phyloP scores from a whole-genome alignment of 2,329 filamentous ascomycete genomes.

The Dothideomycetes sp. region DNA sequence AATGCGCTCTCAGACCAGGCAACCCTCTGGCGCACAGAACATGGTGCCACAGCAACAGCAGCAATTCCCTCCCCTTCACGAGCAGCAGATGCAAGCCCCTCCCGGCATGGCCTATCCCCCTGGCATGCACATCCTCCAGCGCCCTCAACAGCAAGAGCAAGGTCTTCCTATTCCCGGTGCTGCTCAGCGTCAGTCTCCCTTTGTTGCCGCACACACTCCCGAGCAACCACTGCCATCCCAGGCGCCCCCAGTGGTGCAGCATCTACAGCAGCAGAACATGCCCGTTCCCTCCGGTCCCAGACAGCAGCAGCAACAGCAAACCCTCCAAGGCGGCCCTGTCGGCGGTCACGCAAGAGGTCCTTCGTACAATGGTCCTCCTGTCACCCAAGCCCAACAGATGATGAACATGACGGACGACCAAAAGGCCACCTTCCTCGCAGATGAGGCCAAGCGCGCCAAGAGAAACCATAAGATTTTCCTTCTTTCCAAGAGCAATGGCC shows the following conservation, averaged over 20 bases:
- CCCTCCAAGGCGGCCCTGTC: slow-evolving; percentile 2
- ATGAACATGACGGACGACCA: slow-evolving; percentile 74
- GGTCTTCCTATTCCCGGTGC: background rate
- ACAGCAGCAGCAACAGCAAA: slow-evolving; percentile 1
- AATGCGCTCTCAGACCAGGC: slow-evolving; percentile 61
- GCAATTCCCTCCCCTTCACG: slow-evolving; percentile 8
- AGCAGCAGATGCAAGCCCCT: slow-evolving; percentile 14
- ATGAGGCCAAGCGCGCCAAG: slow-evolving; percentile 91
- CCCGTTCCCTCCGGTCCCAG: background rate
- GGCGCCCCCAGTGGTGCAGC: slow-evolving; percentile 14
- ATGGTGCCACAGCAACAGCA: slow-evolving; percentile 27
- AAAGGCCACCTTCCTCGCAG: slow-evolving; percentile 69
- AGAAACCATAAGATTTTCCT: slow-evolving; percentile 96
- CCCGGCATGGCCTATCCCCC: slow-evolving; percentile 13
- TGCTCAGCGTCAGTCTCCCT: slow-evolving; percentile 15
- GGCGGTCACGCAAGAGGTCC: slow-evolving; percentile 27
- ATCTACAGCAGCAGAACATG: slow-evolving; percentile 13
- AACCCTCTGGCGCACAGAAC: slow-evolving; percentile 33
- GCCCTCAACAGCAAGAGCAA: slow-evolving; percentile 37
- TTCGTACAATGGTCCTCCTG: slow-evolving; percentile 40
- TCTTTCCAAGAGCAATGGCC: slow-evolving; percentile 82
- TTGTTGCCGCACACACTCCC: slow-evolving; percentile 5
- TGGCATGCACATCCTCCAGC: slow-evolving; percentile 69
- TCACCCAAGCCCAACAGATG: slow-evolving; percentile 62
- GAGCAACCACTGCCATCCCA: slow-evolving; percentile 14